These are phyloP conservation scores for Carex cristatella DNA, from an alignment of 176 grass and related monocot genomes.

Conservation along the genomic window DNA sequence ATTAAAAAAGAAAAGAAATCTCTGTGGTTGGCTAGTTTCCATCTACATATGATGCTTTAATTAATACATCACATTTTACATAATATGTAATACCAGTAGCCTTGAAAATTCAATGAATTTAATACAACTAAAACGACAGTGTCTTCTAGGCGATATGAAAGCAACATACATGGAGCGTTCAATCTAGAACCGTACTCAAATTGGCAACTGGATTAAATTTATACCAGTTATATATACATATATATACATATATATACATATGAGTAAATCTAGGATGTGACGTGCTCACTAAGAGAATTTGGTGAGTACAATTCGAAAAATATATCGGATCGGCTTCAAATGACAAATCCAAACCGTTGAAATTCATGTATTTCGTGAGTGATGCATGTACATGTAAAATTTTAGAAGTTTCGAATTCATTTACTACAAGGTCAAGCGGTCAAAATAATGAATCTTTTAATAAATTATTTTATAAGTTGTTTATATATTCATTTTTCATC, in stretches of 20 bases:
- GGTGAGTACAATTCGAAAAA: too few relatives aligned
- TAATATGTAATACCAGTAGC: background rate
- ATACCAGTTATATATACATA: background rate
- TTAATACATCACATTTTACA: background rate
- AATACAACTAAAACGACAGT: background rate
- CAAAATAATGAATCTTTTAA: too few relatives aligned
- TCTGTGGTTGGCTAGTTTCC: background rate
- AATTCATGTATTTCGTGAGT: too few relatives aligned
- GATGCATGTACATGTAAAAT: too few relatives aligned
- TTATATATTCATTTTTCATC: too few relatives aligned
- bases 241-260: background rate
- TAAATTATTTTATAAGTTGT: too few relatives aligned
- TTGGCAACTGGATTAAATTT: background rate
- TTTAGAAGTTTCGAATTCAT: too few relatives aligned
- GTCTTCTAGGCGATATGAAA: conserved; percentile 4
- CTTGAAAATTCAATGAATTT: background rate
- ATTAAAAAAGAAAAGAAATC: background rate
- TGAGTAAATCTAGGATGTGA: too few relatives aligned
- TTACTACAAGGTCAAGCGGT: too few relatives aligned
- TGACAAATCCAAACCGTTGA: too few relatives aligned
- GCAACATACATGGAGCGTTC: background rate
- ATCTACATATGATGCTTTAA: background rate
- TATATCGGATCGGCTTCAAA: too few relatives aligned
- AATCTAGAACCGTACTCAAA: conserved; percentile 8
- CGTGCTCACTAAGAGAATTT: too few relatives aligned